Evolutionary conservation across 345 rosid species (phyloP).

Genomic region (Linum tenue): DNA sequence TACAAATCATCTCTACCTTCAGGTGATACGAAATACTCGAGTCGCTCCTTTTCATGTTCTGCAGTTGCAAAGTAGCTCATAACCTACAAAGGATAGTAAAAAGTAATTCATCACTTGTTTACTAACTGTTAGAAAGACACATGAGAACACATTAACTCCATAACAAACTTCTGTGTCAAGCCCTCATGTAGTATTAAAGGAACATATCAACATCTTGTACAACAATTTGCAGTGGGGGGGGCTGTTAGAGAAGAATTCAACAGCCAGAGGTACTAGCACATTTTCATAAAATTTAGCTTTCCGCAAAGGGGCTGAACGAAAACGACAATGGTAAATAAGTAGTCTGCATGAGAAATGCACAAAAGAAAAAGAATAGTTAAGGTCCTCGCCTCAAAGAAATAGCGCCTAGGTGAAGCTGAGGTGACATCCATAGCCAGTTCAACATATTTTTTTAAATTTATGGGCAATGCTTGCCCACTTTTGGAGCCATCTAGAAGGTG

Average conservation of each 20-base stretch:
- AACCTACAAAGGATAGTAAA: slow-evolving; percentile 31
- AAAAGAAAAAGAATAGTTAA: slow-evolving; percentile 15
- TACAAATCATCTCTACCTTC: slow-evolving; percentile 95
- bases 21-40: slow-evolving; percentile 74
- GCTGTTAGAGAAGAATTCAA: too few relatives aligned
- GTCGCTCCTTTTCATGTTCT: slow-evolving; percentile 75
- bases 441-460: slow-evolving; percentile 58
- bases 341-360: neutral
- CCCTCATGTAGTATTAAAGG: too few relatives aligned
- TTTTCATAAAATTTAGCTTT: neutral
- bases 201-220: too few relatives aligned
- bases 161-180: neutral
- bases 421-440: slow-evolving; percentile 92
- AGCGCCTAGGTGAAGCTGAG: slow-evolving; percentile 83
- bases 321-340: neutral
- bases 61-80: slow-evolving; percentile 86
- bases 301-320: neutral
- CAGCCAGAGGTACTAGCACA: too few relatives aligned
- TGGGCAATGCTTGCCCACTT: slow-evolving; percentile 29
- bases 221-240: too few relatives aligned
- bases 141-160: neutral
- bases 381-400: slow-evolving; percentile 83
- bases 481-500: slow-evolving; percentile 12
- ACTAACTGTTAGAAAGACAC: neutral
- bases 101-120: neutral